Percentiles rank a stretch among this genome's conserved stretches.
Conservation (phyloP, 306 rosid species). For the Prunus campanulata region DNA sequence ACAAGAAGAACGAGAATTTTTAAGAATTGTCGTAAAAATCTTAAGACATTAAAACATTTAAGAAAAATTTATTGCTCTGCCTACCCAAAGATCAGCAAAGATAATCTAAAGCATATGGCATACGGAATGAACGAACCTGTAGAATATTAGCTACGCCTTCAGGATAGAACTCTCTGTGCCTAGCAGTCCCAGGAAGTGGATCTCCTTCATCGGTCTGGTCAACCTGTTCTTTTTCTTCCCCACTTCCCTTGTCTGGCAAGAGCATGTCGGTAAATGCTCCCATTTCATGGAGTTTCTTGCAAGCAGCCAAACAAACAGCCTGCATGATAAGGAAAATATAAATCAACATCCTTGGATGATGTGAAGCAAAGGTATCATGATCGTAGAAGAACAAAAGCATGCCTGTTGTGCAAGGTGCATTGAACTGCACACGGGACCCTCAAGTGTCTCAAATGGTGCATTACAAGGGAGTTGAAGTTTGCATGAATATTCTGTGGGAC, state of each 20-base stretch:
- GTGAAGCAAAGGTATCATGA: conserved; percentile 18
- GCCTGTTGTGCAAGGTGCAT: conserved; percentile 99
- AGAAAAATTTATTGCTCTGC: not conserved
- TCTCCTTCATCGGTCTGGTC: conserved; percentile 88
- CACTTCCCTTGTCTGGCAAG: conserved; percentile 99
- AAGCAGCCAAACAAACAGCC: conserved; percentile 99
- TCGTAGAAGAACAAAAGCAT: conserved; percentile 23
- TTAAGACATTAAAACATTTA: not conserved
- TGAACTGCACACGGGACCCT: conserved; percentile 93
- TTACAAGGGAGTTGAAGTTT: conserved; percentile 98
- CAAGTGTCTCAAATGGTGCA: conserved; percentile 96
- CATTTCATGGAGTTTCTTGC: conserved; percentile 98
- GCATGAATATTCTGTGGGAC: conserved; percentile 90
- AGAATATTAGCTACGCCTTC: conserved; percentile 96
- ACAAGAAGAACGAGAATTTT: not conserved
- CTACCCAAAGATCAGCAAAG: conserved; percentile 15
- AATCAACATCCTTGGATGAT: conserved; percentile 20
- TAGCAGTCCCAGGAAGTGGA: conserved; percentile 97
- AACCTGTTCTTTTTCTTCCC: conserved; percentile 84
- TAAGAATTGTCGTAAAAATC: not conserved
- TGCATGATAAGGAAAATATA: conserved; percentile 36
- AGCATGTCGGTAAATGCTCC: conserved; percentile 99
- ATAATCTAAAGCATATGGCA: conserved; percentile 18
- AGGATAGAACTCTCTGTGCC: conserved; percentile 99
- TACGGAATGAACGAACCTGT: conserved; percentile 55